A percentile compares a stretch with the other conserved stretches of the same genome.
Evolutionary conservation across 176 grass and related monocot species (phyloP).

Genomic region (Ananas comosus): DNA sequence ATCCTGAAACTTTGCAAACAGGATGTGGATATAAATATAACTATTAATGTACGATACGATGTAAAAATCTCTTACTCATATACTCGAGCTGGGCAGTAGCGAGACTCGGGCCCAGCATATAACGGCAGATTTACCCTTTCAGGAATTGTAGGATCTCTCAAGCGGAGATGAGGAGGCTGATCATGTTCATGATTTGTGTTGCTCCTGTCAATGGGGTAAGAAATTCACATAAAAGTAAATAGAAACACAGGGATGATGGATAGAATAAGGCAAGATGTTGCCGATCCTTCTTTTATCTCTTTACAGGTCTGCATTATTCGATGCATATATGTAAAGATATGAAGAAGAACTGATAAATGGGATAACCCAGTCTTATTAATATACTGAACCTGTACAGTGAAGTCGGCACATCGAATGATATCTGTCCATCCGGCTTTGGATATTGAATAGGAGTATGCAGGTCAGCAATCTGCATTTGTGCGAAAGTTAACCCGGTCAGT

Average conservation of each 20-base stretch:
- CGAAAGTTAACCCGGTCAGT: conserved; percentile 20
- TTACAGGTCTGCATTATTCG: no score
- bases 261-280: conserved; percentile 4
- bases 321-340: not conserved
- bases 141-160: conserved; percentile 59
- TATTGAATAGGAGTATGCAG: conserved; percentile 52
- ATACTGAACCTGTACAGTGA: conserved; percentile 72
- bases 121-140: conserved; percentile 68
- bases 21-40: conserved; percentile 5
- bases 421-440: conserved; percentile 72
- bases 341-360: not conserved
- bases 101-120: conserved; percentile 72
- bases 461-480: conserved; percentile 37
- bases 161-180: conserved; percentile 82
- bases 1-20: not conserved
- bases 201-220: conserved; percentile 43
- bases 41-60: not conserved
- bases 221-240: conserved; percentile 12
- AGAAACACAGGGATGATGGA: not conserved
- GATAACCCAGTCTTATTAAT: not conserved
- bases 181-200: conserved; percentile 98
- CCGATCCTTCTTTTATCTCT: not conserved
- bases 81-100: conserved; percentile 88
- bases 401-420: conserved; percentile 86
- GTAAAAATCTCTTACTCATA: conserved; percentile 62